Evolutionary conservation across 1,284 basidiomycete genomes (phyloP), one percentile per base, ranked within the genome.

Genomic region (Puccinia horiana): DNA sequence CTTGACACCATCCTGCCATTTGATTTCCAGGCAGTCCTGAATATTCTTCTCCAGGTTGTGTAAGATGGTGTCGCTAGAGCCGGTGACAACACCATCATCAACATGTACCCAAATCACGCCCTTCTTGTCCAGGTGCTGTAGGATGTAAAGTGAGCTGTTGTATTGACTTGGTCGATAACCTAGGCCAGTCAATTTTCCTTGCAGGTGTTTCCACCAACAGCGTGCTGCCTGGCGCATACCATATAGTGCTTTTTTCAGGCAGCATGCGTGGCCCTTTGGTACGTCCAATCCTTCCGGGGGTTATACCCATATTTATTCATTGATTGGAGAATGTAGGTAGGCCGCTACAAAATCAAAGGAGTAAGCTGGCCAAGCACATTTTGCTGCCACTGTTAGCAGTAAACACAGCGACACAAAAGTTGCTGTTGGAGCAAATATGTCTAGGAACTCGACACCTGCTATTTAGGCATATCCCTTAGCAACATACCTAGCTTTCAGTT

Each of bases 281-380:
- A 69, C 42, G 8, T 47, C 35, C 26, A 74, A 47, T 1, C 72
- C 72, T 1, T 49, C 47, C 14, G 49, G 72, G 0, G 72, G 52
- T 54, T n/a, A 16, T 14, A 74, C 49, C 72, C 72, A 74, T 2
- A 74, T 26, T 35, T 76, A 52, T 37, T 76, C 29, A n/a, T 76
- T 54, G 40, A 76, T 76, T 6, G 56, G 74, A 5, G 40, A 37
- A 23, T 76, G 29, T 4, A 76, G 52, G n/a, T 76, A 76, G 16
- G 74, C 74, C 18, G 74, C 74, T 23, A 76, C 42, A 42, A 76
- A 37, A 76, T 61, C 74, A 76, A 76, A 76, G 40, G 32, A 37
- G 35, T 58, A 35, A 2, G 29, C 42, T 1, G 47, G 74, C 74
- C 74, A 76, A 20, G 40, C 42, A 14, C 37, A 44, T n/a, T n/a